Base-by-base conservation (phyloP, 176 grass and related monocot species). In the Leersia perrieri region DNA sequence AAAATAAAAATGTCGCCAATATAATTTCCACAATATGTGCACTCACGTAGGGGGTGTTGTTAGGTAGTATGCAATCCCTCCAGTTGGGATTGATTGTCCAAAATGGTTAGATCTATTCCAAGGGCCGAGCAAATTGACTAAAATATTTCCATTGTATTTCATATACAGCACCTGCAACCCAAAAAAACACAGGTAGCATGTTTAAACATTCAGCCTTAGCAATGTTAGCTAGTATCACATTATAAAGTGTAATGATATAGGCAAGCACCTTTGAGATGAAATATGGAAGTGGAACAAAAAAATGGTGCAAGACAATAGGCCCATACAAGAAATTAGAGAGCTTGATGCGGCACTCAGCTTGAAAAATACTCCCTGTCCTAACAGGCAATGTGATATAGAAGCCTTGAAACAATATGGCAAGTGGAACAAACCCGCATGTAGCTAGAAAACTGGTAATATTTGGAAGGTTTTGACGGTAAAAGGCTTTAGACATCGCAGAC, bases 121-220 rank as follows among this genome's bases (percentile, higher is more conserved):
- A 3, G n/a, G 47, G 38, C 80, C 55, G 1, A 82, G 80, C 35
- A 73, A 44, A 74, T 82, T 82, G 29, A 82, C 22, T 29, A 82
- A 30, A 32, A 40, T 41, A 72, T 73, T 63, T 72, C 36, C 80
- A 74, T 69, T n/a, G 20, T 73, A 82, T 16, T 63, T 82, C 80
- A 71, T 8, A 34, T 45, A 64, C 33, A 82, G 2, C 35, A 63
- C 7, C 80, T 82, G 68, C 23, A 82, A 23, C 36, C 41, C 41
- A 44, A 33, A 30, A 42, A 42, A 69, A 10, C 1, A 60, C 26
- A 35, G 1, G 47, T 5, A n/a, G 18, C 53, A 73, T 60, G 34
- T 23, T 63, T 73, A 25, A 18, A 61, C 11, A 73, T 10, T 12
- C 45, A 81, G 1, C 11, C 10, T 42, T 3, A 35, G 4, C 1